Base-by-base conservation (phyloP, 495 filamentous ascomycete genomes). In the Aspergillus sparsus region DNA sequence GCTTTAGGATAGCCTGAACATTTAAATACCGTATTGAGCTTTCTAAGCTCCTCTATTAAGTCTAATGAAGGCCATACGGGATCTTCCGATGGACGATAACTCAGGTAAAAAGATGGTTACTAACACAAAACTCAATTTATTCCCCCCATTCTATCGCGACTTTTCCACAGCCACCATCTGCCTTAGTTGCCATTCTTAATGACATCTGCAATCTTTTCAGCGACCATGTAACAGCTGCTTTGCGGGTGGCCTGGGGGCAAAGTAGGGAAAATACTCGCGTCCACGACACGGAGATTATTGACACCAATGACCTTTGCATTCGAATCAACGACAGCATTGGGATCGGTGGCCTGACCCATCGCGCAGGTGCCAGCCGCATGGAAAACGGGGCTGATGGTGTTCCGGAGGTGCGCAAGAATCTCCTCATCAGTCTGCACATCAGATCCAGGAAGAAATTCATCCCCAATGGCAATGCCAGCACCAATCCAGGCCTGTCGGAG, bases 341-440 rank as follows among this genome's bases (percentile, higher is more conserved):
- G 21, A 27, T 27, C 21, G 21, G 21, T 27, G 21, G 21, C 1
- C 49, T 51, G 59, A 1, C 82, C 82, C 81, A 85, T 84, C 53
- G 68, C 71, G 62, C 79, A 82, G 0, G 80, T 82, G 0, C 62
- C 58, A 6, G 73, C 64, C 2, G 79, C 82, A 71, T 87, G 84
- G 49, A 66, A 83, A 10, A 85, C 68, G 4, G 80, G 74, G 18
- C 58, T 63, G 31, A 77, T 56, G 53, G 49, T 77, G 32, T 68
- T n/a, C 57, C 68, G 60, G 42, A 86, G 77, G 42, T 52, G 74
- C 10, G 64, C 62, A 9, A 73, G 63, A 47, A 85, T 83, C 51
- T 84, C 63, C 9, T 55, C 73, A 66, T 84, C 80, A 1, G 70
- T 76, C 16, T 66, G 53, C 11, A 83, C 77, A 34, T 68, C 66